A percentile compares a stretch with the other conserved stretches of the same genome.
phyloP scores from a whole-genome alignment of 2,329 filamentous ascomycete species.

The Ceratocystis cacaofunesta region DNA sequence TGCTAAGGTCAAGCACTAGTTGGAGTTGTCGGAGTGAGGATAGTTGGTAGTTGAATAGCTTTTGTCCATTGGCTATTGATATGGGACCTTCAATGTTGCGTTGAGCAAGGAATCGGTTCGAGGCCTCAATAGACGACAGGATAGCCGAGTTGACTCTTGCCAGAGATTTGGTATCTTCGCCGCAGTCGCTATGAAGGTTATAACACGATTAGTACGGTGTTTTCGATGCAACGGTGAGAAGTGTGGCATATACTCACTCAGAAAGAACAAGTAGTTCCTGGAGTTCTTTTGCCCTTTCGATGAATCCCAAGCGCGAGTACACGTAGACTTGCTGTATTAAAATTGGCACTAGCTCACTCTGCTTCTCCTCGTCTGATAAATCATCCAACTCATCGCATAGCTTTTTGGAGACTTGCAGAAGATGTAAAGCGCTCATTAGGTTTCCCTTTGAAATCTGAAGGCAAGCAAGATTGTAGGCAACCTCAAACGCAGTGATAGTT shows the following conservation, averaged over 20 bases:
- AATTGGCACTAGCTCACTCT: conserved; percentile 59
- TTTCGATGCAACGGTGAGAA: neutral
- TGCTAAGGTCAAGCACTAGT: conserved; percentile 44
- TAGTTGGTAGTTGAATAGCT: conserved; percentile 57
- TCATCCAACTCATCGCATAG: conserved; percentile 63
- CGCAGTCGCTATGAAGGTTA: conserved; percentile 39
- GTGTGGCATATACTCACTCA: conserved; percentile 34
- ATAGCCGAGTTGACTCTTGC: conserved; percentile 48
- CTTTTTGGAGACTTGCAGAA: conserved; percentile 54
- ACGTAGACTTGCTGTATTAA: conserved; percentile 63
- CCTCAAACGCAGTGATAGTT: conserved; percentile 53
- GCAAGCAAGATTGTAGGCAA: conserved; percentile 68
- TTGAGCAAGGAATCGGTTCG: conserved; percentile 55
- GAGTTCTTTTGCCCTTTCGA: conserved; percentile 48
- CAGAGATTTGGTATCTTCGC: conserved; percentile 50
- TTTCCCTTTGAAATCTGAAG: conserved; percentile 55
- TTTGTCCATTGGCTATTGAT: conserved; percentile 40
- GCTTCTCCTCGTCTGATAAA: conserved; percentile 57
- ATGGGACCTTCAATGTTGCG: conserved; percentile 43
- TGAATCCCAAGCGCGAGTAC: conserved; percentile 48
- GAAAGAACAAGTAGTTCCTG: conserved; percentile 45
- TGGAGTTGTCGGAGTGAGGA: conserved; percentile 39
- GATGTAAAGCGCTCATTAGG: conserved; percentile 45
- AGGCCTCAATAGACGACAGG: conserved; percentile 25
- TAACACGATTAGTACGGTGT: neutral